Evolutionary conservation across 2,329 filamentous ascomycete species (phyloP), one percentile per base, ranked within the genome.

Genomic region (Fusarium tricinctum): DNA sequence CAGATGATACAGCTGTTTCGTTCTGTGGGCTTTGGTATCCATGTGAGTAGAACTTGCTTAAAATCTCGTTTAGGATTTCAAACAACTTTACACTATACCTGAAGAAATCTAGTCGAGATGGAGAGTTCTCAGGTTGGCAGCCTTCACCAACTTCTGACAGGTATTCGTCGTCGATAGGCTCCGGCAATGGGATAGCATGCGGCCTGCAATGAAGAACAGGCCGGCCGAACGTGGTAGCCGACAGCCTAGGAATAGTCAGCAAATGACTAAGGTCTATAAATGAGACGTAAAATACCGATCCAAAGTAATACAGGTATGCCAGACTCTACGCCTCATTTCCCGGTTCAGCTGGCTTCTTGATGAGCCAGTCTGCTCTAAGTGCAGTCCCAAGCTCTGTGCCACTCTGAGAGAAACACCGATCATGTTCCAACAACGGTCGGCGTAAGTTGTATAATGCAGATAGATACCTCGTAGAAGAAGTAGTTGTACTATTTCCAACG

Each of bases 141-240:
- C 42, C 42, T 26, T 44, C 42, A 26, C 26, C 42, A 6, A 26
- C 28, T 28, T 44, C 42, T 15, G 15, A 44, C 26, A 44, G 42
- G 7, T 44, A 28, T 26, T 44, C 42, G 42, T 44, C 42, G 26
- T 44, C 42, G 26, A 44, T 44, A 44, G 42, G 42, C 42, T 44
- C 15, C 17, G 42, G 42, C 22, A 44, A 44, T 28, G 42, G 42
- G 26, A 26, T 44, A 26, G 12, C 14, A 44, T 44, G 42, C 14
- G 22, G 42, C 23, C 20, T 44, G 42, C 8, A 26, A 44, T 44
- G 22, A 44, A 44, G 42, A 23, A 44, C 42, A 12, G 42, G 42
- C 7, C 42, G 20, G 22, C 42, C 42, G 26, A 44, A 44, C 2
- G 42, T 44, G 13, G 42, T 44, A 26, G 42, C 42, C n/a, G 42